A percentile compares a stretch with the other conserved stretches of the same genome.
Conservation (phyloP, 495 filamentous ascomycete genomes). For the Sphaerosporella brunnea region DNA sequence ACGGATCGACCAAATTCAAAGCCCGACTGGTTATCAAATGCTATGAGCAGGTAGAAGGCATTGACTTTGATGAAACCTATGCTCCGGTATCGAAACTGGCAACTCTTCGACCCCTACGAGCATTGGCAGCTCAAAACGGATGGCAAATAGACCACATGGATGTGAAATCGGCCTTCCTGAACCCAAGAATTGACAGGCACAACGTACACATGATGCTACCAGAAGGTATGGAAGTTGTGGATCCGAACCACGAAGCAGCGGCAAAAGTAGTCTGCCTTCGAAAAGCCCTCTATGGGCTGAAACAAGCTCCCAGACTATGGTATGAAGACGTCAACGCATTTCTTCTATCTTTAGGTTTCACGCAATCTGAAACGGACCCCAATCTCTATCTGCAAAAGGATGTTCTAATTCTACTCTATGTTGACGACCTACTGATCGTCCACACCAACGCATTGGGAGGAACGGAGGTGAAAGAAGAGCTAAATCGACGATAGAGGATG, state of each 20-base stretch:
- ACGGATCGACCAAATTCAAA: constrained; percentile 10
- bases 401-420: background rate
- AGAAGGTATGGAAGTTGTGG: background rate
- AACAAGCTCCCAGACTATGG: constrained; percentile 7
- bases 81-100: constrained; percentile 6
- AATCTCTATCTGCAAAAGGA: constrained; percentile 6
- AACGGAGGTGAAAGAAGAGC: background rate
- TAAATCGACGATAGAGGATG: constrained; percentile 3
- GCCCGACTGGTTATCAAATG: constrained; percentile 10
- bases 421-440: constrained; percentile 1
- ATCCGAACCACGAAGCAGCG: background rate
- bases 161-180: constrained; percentile 11
- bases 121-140: background rate
- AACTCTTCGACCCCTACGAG: constrained; percentile 8
- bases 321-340: constrained; percentile 1
- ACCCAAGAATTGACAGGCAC: constrained; percentile 1
- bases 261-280: background rate
- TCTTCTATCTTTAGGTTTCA: constrained; percentile 2
- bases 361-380: background rate
- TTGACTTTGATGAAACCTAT: constrained; percentile 14
- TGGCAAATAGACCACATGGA: constrained; percentile 14
- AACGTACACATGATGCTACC: constrained; percentile 5
- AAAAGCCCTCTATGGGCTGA: constrained; percentile 7
- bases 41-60: constrained; percentile 10
- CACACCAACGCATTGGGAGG: background rate